Base-by-base conservation (phyloP, 2,329 filamentous ascomycete species). In the Aspergillus pseudoviridinutans region DNA sequence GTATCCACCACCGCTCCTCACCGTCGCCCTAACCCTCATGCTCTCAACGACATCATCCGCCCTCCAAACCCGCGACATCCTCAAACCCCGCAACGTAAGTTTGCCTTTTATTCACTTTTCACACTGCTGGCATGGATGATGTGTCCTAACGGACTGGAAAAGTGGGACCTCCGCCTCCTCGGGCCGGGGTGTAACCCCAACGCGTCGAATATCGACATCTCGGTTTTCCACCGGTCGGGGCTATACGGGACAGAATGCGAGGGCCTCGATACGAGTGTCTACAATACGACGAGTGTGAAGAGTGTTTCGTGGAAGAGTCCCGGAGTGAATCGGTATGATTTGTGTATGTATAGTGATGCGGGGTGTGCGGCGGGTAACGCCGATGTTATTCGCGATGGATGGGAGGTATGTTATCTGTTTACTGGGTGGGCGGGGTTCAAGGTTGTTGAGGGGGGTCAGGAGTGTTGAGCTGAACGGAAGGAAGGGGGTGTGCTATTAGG, bases 141-240 rank as follows among this genome's bases (percentile, higher is more conserved):
- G 20, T 47, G 56, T 24, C 24, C 41, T 59, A 58, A 58, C 41
- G 52, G 3, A 47, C n/a, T 22, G 28, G n/a, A 46, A 25, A 25
- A 69, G 68, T 70, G 68, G 68, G 66, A 70, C 49, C 61, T 74
- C 44, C 68, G 64, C 51, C 65, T 73, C 28, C 67, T 73, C 51
- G 64, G 60, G 50, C 66, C 65, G 22, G 69, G 69, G 53, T 74
- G 72, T 59, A 51, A 64, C 51, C 56, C 61, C 3, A 59, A 64
- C 44, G 25, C 29, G 24, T 62, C 61, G 35, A 66, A 64, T 28
- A 50, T 63, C 50, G 51, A 63, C 25, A 47, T 62, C 6, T 62
- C 61, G 1, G 44, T 70, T n/a, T 61, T 58, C 12, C 66, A 69
- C 49, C 54, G 55, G 5, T 62, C 59, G 3, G 66, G 66, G 1